phyloP scores from a whole-genome alignment of 306 rosid species.

The Albizia julibrissin region DNA sequence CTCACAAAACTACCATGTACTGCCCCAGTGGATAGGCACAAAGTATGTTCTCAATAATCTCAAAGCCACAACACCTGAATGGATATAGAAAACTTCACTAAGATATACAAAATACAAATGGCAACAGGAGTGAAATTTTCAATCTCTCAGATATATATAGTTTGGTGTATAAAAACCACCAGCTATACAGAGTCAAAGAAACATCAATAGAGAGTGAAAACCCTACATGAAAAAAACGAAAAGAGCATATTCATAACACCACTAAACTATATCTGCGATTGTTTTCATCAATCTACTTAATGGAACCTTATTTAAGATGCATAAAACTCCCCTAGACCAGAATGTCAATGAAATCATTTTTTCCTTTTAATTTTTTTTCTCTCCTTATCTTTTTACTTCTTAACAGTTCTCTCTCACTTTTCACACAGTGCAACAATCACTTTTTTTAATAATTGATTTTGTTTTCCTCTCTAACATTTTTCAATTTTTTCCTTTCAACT shows the following conservation, averaged over 20 bases:
- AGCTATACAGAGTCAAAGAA: neutral
- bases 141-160: neutral
- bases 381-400: neutral
- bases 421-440: neutral
- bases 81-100: slow-evolving; percentile 12
- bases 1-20: slow-evolving; percentile 18
- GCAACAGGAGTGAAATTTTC: neutral
- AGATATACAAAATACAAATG: slow-evolving; percentile 13
- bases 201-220: neutral
- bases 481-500: neutral
- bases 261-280: neutral
- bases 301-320: neutral
- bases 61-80: slow-evolving; percentile 18
- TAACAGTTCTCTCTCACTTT: neutral
- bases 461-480: neutral
- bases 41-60: slow-evolving; percentile 25
- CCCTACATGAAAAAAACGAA: neutral
- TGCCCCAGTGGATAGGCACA: neutral
- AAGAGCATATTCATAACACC: neutral
- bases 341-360: neutral
- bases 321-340: neutral
- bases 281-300: neutral
- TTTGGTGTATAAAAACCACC: neutral
- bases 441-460: neutral
- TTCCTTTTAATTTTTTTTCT: neutral